Evolutionary conservation across 768 basidiomycete genomes (phyloP), one percentile per base, ranked within the genome.

Genomic region (Multifurca ochricompacta): DNA sequence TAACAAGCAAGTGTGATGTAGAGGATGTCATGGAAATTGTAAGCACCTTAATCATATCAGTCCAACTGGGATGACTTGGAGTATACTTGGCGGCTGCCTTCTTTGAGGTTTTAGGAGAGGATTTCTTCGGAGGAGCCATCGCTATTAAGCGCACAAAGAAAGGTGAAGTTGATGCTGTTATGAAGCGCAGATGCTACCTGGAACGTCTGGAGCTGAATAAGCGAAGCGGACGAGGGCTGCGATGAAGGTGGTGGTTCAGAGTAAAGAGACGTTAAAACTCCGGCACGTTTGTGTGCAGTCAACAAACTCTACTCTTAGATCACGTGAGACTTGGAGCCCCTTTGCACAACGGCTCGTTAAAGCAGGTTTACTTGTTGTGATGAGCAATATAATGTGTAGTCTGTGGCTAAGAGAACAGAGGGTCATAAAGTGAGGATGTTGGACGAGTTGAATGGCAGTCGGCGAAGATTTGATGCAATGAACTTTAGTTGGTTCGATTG

Each of bases 1-100:
- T 51, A 32, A 23, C 49, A 50, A 32, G 39, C 34, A 19, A 50
- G 37, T 11, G 61, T 55, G 50, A 43, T 35, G 19, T 9, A 34
- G 43, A 46, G 39, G 36, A 30, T 46, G 42, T 48, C 65, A 46
- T 28, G 31, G 49, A 49, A 58, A 42, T 44, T 41, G 47, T 53
- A 59, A 75, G 66, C 63, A 85, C 86, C 77, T 87, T 87, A 69
- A 89, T 87, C 86, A 89, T 89, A 51, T 88, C 85, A 53, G 77
- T 68, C 81, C 82, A 85, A 54, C 76, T 67, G 11, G 83, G 82
- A 62, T 83, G 82, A 37, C 77, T 54, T 49, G 67, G 60, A 25
- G 64, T 60, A 53, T 73, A 64, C 43, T 71, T 71, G 50, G 72
- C 62, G 18, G 73, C 67, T 32, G 71, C 62, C 69, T 77, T 81